These are phyloP conservation scores for Trichoderma koningii DNA, from an alignment of 2,329 filamentous ascomycete genomes.

Conservation along the genomic window DNA sequence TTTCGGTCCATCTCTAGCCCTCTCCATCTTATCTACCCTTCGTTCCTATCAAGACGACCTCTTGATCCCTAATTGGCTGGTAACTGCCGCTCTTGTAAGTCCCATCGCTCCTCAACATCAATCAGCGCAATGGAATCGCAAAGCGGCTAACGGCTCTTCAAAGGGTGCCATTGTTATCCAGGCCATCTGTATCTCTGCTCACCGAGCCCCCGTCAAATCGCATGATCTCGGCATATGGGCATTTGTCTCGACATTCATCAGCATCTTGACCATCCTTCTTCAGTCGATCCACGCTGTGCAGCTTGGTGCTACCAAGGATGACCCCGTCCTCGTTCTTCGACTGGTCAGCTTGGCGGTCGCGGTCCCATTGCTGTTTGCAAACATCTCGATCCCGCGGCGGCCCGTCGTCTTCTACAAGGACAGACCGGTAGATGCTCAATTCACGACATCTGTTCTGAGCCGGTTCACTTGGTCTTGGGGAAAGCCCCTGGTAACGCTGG, in stretches of 20 bases:
- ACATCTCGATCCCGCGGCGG: slow-evolving; percentile 63
- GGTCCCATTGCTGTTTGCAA: slow-evolving; percentile 50
- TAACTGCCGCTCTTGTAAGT: slow-evolving; percentile 64
- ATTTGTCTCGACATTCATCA: slow-evolving; percentile 50
- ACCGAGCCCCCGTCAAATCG: slow-evolving; percentile 53
- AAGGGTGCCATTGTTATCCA: slow-evolving; percentile 58
- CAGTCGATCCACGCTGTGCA: slow-evolving; percentile 47
- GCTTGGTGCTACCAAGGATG: slow-evolving; percentile 39
- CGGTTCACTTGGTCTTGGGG: slow-evolving; percentile 70
- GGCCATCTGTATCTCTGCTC: slow-evolving; percentile 50
- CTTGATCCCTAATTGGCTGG: slow-evolving; percentile 61
- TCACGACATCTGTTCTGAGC: slow-evolving; percentile 60
- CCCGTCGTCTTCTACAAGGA: slow-evolving; percentile 65
- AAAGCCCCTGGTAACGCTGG: slow-evolving; percentile 54
- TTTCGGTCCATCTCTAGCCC: slow-evolving; percentile 56
- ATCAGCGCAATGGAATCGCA: neutral
- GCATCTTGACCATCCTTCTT: slow-evolving; percentile 47
- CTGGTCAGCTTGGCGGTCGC: slow-evolving; percentile 49
- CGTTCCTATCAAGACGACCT: slow-evolving; percentile 41
- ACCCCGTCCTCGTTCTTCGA: slow-evolving; percentile 49
- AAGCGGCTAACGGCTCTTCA: neutral
- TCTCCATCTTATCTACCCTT: slow-evolving; percentile 56
- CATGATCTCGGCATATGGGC: slow-evolving; percentile 57
- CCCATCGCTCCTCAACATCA: neutral
- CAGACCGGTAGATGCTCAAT: slow-evolving; percentile 63